phyloP scores from a whole-genome alignment of 768 basidiomycete genomes.

The Coprinopsis cinerea region DNA sequence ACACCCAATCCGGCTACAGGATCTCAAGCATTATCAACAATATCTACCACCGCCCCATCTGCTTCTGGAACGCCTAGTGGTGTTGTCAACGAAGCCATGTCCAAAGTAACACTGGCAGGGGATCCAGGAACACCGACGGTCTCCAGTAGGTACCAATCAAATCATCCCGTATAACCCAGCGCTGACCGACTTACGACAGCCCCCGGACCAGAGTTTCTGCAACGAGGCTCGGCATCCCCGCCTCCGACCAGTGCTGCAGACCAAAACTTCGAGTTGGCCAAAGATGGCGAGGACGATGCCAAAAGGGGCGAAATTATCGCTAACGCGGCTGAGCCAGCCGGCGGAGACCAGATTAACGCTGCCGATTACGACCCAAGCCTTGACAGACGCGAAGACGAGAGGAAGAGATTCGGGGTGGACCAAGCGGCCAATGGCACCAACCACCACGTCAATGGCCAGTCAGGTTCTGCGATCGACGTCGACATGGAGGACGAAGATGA shows the following conservation, averaged over 20 bases:
- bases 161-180: neutral
- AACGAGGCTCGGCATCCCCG: neutral
- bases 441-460: conserved; percentile 24
- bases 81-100: conserved; percentile 1
- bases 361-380: conserved; percentile 83
- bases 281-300: conserved; percentile 50
- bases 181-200: neutral
- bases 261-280: conserved; percentile 40
- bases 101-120: neutral
- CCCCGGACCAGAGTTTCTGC: neutral
- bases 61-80: neutral
- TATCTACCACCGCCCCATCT: neutral
- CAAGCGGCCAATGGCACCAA: conserved; percentile 17
- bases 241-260: neutral
- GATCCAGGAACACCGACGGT: neutral
- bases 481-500: conserved; percentile 52
- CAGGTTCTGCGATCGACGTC: conserved; percentile 32
- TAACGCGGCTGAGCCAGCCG: conserved; percentile 15
- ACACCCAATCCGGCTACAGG: neutral
- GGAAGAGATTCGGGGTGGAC: conserved; percentile 47
- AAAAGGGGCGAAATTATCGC: conserved; percentile 29
- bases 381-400: conserved; percentile 82
- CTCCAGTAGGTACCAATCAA: neutral
- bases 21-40: neutral
- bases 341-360: conserved; percentile 64